phyloP scores from a whole-genome alignment of 1,284 basidiomycete species.

The Ceratobasidium sp. region DNA sequence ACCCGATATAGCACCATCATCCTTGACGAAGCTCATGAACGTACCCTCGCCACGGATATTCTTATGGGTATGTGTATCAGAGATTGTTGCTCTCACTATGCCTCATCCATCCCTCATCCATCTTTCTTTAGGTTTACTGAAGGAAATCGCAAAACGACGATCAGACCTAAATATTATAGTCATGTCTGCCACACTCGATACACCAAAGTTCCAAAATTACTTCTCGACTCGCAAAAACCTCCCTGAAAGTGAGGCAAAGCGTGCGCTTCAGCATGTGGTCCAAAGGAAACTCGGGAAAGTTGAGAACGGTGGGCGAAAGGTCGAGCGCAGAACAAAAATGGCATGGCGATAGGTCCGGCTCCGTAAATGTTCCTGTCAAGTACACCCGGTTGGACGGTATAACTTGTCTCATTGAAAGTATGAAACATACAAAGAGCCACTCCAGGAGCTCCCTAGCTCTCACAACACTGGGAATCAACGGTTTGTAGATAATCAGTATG shows the following conservation, averaged over 20 bases:
- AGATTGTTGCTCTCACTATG: neutral
- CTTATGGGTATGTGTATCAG: slow-evolving; percentile 86
- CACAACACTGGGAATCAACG: no score
- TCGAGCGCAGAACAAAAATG: slow-evolving; percentile 16
- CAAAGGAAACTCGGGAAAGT: slow-evolving; percentile 58
- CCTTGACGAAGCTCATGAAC: slow-evolving; percentile 98
- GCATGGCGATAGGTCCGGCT: neutral
- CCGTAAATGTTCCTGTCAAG: neutral
- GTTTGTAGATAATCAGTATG: no score
- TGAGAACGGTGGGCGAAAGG: neutral
- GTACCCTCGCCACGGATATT: slow-evolving; percentile 97
- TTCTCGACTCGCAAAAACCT: slow-evolving; percentile 74
- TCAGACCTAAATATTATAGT: slow-evolving; percentile 96
- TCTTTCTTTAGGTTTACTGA: slow-evolving; percentile 88
- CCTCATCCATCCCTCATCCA: no score
- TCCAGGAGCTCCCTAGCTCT: no score
- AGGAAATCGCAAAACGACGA: slow-evolving; percentile 82
- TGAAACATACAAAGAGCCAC: no score
- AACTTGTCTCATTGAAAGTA: no score
- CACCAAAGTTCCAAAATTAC: slow-evolving; percentile 97
- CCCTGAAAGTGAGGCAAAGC: slow-evolving; percentile 80
- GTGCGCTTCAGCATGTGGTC: slow-evolving; percentile 67
- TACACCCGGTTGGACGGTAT: no score
- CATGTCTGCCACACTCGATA: slow-evolving; percentile 99
- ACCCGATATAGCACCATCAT: slow-evolving; percentile 96